Evolutionary conservation across 257 asterid genomes (phyloP), one percentile per base, ranked within the genome.

Genomic region (Misopates orontium): DNA sequence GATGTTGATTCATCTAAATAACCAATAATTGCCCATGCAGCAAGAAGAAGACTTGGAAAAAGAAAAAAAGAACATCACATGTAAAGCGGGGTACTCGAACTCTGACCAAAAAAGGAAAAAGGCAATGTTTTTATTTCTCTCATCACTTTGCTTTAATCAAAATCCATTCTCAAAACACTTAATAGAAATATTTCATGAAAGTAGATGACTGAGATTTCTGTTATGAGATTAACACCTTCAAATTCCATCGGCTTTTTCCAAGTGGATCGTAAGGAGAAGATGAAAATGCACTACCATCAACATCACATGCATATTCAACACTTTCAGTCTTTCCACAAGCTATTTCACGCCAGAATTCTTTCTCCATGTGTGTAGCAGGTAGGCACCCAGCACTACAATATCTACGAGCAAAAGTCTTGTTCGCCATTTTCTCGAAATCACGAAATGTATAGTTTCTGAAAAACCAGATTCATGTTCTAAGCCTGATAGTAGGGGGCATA

Each of bases 301-400:
- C 96, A 85, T 94, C 99, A 70, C 97, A 94, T 59, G 99, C 99
- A 83, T 94, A 94, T 85, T 94, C 99, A 77, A 94, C 99, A 80
- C 96, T 88, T 76, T 94, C 99, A 42, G 92, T 88, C 83, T 84
- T 90, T 73, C 99, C 99, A 76, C 84, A 80, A 73, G 95, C 90
- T 85, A 94, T 90, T 86, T 90, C 99, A 76, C 84, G 76, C 99
- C 99, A 94, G 84, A 94, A 94, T 83, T 94, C 99, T 77, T 83
- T 94, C 75, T 94, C 99, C 89, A 94, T 24, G 84, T 75, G 89
- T 31, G 89, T 66, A 23, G 85, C 84, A 44, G 97, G 99, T 80
- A 94, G 95, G 80, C 96, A 82, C 75, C 97, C 99, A 71, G 88
- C 71, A 85, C 90, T 88, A 75, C 52, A 82, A 83, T 90, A 90